phyloP scores from a whole-genome alignment of 2,329 filamentous ascomycete genomes.

The Pezizomycotina sp. region DNA sequence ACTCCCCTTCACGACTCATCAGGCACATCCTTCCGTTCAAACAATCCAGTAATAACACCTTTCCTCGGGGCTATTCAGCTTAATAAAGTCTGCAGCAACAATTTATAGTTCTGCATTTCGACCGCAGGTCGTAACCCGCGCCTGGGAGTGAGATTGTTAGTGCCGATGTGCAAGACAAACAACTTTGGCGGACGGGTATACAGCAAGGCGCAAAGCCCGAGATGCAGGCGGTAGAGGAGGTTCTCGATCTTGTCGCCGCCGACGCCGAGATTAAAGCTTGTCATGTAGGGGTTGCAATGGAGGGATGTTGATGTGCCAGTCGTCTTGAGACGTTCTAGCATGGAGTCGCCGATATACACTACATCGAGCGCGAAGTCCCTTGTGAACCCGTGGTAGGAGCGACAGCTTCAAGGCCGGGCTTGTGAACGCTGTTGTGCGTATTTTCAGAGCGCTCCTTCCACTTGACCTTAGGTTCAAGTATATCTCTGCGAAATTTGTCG shows the following conservation, averaged over 20 bases:
- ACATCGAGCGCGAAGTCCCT: conserved; percentile 1
- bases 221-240: conserved; percentile 19
- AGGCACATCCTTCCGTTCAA: conserved; percentile 20
- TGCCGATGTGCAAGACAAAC: conserved; percentile 22
- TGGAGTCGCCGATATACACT: conserved; percentile 22
- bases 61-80: conserved; percentile 5
- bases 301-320: conserved; percentile 18
- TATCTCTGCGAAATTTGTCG: too few relatives aligned
- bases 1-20: conserved; percentile 14
- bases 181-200: conserved; percentile 8
- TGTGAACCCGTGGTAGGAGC: not conserved
- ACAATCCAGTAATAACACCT: conserved; percentile 21
- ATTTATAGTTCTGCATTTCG: conserved; percentile 2
- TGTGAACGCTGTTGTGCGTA: conserved; percentile 7
- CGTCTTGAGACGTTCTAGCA: conserved; percentile 23
- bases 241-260: conserved; percentile 24
- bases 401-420: conserved; percentile 1
- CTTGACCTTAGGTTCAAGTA: too few relatives aligned
- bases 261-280: conserved; percentile 23
- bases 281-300: conserved; percentile 15
- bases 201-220: conserved; percentile 8
- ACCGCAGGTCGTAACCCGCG: conserved; percentile 14
- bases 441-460: conserved; percentile 10
- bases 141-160: conserved; percentile 21
- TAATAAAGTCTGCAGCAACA: conserved; percentile 3